These are phyloP conservation scores for Hypoxylon rubiginosum DNA, from an alignment of 2,329 filamentous ascomycete species.

Conservation along the genomic window DNA sequence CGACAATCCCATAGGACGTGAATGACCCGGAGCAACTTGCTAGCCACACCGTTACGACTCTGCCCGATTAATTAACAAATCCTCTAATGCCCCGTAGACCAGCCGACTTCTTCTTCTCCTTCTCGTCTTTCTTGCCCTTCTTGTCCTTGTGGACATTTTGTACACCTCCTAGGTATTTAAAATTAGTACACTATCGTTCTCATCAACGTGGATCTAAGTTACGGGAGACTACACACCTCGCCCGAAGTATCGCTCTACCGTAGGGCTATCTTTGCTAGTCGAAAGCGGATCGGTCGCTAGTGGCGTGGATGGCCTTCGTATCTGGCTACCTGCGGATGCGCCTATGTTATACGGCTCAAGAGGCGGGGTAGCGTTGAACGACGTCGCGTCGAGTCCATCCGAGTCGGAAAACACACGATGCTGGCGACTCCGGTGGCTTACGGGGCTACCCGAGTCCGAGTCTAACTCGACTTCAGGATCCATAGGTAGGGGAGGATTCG, in stretches of 20 bases:
- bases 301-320: conserved; percentile 57
- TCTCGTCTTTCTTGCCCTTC: conserved; percentile 65
- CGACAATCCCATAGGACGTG: background rate
- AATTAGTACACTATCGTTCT: conserved; percentile 52
- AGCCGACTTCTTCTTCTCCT: conserved; percentile 57
- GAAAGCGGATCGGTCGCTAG: conserved; percentile 52
- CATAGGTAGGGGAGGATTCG: conserved; percentile 29
- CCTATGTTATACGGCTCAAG: conserved; percentile 51
- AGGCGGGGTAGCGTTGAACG: conserved; percentile 61
- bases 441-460: conserved; percentile 56
- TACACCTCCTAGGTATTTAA: conserved; percentile 56
- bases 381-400: conserved; percentile 58
- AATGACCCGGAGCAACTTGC: background rate
- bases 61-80: conserved; percentile 46
- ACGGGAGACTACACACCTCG: conserved; percentile 62
- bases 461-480: conserved; percentile 55
- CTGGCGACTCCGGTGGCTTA: conserved; percentile 54
- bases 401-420: conserved; percentile 61
- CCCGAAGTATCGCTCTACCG: conserved; percentile 61
- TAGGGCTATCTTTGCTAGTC: conserved; percentile 47
- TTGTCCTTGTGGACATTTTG: conserved; percentile 62
- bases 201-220: conserved; percentile 49
- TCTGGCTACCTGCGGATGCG: conserved; percentile 45
- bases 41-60: background rate
- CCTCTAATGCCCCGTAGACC: conserved; percentile 57